phyloP scores from a whole-genome alignment of 495 filamentous ascomycete genomes.

The Amniculicola lignicola region DNA sequence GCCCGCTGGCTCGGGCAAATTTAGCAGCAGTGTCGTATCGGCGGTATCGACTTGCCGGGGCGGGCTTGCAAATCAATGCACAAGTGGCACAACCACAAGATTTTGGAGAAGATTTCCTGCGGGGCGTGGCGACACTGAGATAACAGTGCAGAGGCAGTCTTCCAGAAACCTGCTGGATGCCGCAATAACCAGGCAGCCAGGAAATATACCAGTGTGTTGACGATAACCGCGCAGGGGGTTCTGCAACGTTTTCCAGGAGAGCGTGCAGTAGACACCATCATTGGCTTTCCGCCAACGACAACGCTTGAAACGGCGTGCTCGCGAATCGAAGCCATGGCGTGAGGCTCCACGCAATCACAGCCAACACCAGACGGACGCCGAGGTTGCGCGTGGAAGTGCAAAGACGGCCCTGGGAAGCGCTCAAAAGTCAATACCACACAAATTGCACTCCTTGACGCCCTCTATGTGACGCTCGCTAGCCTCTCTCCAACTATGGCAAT shows the following conservation, averaged over 20 bases:
- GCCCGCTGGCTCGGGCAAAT: conserved; percentile 11
- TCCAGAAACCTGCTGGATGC: conserved; percentile 11
- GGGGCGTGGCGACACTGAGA: background rate
- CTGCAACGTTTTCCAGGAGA: too few species aligned
- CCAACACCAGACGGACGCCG: too few species aligned
- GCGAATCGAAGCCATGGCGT: background rate
- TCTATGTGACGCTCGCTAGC: too few species aligned
- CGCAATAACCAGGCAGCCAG: conserved; percentile 3
- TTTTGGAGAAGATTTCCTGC: background rate
- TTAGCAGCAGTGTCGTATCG: conserved; percentile 25
- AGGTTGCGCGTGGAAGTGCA: too few species aligned
- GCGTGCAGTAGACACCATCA: too few species aligned
- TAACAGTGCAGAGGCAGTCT: conserved; percentile 1
- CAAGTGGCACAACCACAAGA: background rate
- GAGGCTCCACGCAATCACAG: too few species aligned
- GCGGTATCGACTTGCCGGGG: conserved; percentile 5
- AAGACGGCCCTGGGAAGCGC: too few species aligned
- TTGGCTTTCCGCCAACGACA: too few species aligned
- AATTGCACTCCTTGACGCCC: too few species aligned
- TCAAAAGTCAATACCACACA: too few species aligned
- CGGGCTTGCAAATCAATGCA: background rate
- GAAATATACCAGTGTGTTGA: background rate
- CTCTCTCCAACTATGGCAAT: conserved; percentile 14
- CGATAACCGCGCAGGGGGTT: background rate
- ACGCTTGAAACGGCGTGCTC: conserved; percentile 11